A percentile compares a stretch with the other conserved stretches of the same genome.
Evolutionary conservation across 139 green algal species (phyloP).

Genomic region (Auxenochlorella pyrenoidosa): DNA sequence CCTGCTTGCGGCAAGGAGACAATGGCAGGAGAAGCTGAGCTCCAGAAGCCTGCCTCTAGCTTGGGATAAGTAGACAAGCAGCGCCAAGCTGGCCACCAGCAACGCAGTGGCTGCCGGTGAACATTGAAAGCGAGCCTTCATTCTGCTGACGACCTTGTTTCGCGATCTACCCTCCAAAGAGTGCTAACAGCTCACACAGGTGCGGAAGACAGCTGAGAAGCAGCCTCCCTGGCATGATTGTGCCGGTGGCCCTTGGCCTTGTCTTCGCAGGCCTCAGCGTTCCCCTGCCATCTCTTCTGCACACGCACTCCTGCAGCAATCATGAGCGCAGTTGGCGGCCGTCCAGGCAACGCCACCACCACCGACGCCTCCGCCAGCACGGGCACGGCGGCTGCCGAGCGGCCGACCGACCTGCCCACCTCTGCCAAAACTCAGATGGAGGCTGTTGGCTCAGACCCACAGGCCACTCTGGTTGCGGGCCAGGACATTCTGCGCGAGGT

Average conservation of each 20-base stretch:
- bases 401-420: background rate
- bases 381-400: background rate
- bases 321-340: background rate
- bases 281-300: background rate
- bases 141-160: background rate
- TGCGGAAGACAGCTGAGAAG: too few relatives aligned
- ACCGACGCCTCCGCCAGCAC: background rate
- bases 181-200: background rate
- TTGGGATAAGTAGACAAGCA: too few relatives aligned
- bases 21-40: too few relatives aligned
- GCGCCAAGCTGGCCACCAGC: too few relatives aligned
- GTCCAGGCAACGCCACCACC: background rate
- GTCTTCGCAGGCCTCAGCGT: too few relatives aligned
- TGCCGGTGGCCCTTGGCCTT: too few relatives aligned
- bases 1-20: too few relatives aligned
- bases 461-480: background rate
- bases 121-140: too few relatives aligned
- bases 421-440: background rate
- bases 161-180: background rate
- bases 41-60: too few relatives aligned
- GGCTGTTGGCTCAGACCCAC: background rate
- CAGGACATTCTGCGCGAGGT: background rate
- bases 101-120: too few relatives aligned
- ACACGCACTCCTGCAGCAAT: background rate
- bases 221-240: background rate